phyloP scores from a whole-genome alignment of 192 early-diverging fungal genomes.

The Diversispora eburnea region DNA sequence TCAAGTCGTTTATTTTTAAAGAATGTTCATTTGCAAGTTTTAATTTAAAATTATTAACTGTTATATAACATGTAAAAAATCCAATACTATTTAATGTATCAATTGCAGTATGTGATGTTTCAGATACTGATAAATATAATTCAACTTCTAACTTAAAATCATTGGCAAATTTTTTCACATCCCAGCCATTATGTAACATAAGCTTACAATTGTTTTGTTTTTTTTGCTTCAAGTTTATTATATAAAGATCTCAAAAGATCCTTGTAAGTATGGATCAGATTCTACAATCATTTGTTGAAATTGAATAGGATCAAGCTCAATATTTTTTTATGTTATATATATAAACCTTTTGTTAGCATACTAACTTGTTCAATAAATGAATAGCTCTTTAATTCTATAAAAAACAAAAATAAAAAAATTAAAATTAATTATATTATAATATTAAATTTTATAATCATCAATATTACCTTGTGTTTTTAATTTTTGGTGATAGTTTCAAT shows the following conservation, averaged over 20 bases:
- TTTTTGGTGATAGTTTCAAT: no score
- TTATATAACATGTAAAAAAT: not conserved
- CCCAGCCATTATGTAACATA: not conserved
- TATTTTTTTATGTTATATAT: not conserved
- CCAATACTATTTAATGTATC: not conserved
- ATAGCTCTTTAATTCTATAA: not conserved
- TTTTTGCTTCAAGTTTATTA: conserved; percentile 2
- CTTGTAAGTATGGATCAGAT: not conserved
- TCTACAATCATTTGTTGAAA: not conserved
- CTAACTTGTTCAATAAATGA: not conserved
- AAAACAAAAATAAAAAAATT: no score
- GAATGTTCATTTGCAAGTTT: not conserved
- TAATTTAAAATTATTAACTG: not conserved
- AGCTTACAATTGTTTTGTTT: not conserved
- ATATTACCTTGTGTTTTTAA: no score
- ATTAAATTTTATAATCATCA: no score
- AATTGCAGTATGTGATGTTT: not conserved
- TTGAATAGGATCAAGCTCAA: not conserved
- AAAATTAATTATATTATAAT: no score
- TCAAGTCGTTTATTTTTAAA: no score
- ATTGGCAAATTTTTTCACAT: not conserved
- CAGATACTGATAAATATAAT: not conserved
- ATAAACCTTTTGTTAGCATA: not conserved
- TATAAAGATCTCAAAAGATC: not conserved
- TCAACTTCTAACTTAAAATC: not conserved